Evolutionary conservation across 768 basidiomycete species (phyloP), one percentile per base, ranked within the genome.

Genomic region (Boletus vinaceobasis): DNA sequence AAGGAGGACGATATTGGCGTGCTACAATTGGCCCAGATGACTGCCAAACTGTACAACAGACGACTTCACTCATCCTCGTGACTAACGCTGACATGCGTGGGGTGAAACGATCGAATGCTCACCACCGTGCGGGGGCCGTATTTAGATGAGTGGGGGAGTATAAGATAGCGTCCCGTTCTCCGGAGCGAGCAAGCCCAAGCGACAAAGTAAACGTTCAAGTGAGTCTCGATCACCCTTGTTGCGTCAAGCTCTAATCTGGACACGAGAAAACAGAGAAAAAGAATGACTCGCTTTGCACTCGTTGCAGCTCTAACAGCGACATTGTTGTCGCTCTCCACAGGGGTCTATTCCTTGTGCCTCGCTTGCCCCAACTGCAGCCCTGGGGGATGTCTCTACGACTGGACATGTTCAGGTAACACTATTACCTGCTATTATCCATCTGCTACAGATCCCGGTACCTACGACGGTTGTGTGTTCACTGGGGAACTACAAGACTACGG

Each of bases 381-480:
- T 15, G 43, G 31, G 23, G 52, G 33, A 23, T 53, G 52, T 39
- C 52, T 56, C n/a, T 19, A 56, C 26, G 6, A n/a, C n/a, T 56
- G 55, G 55, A 53, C 42, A 17, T 56, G 55, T 31, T 46, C 38
- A 5, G 52, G 38, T 19, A 14, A 13, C 17, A 53, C 43, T 4
- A 45, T 56, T 4, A 56, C 43, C 23, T 56, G 55, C 31, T 45
- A 56, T 31, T 56, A 56, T 2, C 52, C 55, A 5, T 56, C 52
- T 23, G 31, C 35, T 26, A 26, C 32, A 2, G 2, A 40, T 17
- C 43, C 53, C 2, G 53, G 53, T 7, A 56, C 35, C 11, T 54
- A 15, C 7, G 43, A 35, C 7, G 55, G 19, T 2, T 56, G 55
- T 17, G 55, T 19, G 21, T 54, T 32, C 52, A 56, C 36, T 27